phyloP scores from a whole-genome alignment of 208 protist species.

The Acanthamoeba triangularis region DNA sequence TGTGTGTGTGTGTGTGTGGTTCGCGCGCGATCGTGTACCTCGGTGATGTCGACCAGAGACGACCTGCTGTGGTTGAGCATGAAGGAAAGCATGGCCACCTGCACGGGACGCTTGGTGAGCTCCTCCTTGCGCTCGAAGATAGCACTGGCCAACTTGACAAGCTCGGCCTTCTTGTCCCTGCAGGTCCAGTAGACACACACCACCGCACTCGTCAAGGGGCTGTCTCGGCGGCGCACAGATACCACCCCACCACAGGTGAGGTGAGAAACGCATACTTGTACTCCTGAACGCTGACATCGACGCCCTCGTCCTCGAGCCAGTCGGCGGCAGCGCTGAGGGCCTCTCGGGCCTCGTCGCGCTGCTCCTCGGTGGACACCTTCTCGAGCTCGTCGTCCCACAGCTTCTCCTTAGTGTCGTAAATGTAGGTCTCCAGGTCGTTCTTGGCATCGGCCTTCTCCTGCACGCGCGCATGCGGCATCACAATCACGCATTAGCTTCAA shows the following conservation, averaged over 20 bases:
- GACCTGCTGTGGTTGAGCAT: neutral
- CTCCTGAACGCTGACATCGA: constrained; percentile 12
- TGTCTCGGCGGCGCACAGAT: neutral
- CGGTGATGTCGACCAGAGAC: neutral
- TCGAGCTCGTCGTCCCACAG: constrained; percentile 77
- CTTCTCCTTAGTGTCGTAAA: constrained; percentile 74
- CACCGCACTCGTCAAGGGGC: neutral
- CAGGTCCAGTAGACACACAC: too few relatives aligned
- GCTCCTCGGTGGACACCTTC: constrained; percentile 71
- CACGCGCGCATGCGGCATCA: too few relatives aligned
- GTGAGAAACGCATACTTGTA: neutral
- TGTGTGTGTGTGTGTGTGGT: too few relatives aligned
- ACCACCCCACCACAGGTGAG: neutral
- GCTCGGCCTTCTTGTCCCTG: constrained; percentile 18
- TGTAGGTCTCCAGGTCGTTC: constrained; percentile 74
- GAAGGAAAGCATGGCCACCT: constrained; percentile 59
- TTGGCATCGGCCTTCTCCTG: constrained; percentile 71
- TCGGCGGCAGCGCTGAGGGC: constrained; percentile 62
- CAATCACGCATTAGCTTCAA: too few relatives aligned
- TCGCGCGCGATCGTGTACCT: neutral
- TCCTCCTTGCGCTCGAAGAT: constrained; percentile 62
- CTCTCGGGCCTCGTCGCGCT: constrained; percentile 3
- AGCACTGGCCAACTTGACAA: neutral
- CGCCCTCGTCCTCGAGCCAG: constrained; percentile 68
- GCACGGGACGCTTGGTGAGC: constrained; percentile 67